Percentiles rank a stretch among this genome's conserved stretches.
phyloP scores from a whole-genome alignment of 1,139 yeast species.

The Candida sanyaensis region DNA sequence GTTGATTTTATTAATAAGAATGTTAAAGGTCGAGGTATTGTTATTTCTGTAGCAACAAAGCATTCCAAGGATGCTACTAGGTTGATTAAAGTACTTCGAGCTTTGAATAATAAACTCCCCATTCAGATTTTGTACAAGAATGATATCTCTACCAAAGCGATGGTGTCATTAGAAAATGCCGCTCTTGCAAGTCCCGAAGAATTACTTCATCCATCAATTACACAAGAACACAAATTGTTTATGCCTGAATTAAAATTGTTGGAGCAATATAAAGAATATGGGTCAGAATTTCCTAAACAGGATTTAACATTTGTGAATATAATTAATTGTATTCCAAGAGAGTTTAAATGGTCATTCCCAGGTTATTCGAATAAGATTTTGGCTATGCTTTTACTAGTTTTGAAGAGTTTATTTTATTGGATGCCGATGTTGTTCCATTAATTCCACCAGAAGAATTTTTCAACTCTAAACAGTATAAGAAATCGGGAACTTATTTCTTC shows the following conservation, averaged over 20 bases:
- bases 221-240: conserved; percentile 16
- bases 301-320: conserved; percentile 51
- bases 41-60: conserved; percentile 35
- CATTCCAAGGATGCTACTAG: conserved; percentile 37
- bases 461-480: conserved; percentile 28
- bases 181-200: conserved; percentile 34
- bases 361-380: conserved; percentile 50
- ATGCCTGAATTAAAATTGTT: conserved; percentile 27
- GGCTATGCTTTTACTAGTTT: conserved; percentile 50
- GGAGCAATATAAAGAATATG: conserved; percentile 19
- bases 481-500: conserved; percentile 38
- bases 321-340: conserved; percentile 26
- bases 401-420: conserved; percentile 51
- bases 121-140: conserved; percentile 40
- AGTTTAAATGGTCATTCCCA: conserved; percentile 32
- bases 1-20: conserved; percentile 16
- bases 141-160: conserved; percentile 30
- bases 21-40: conserved; percentile 41
- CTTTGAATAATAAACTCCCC: conserved; percentile 40
- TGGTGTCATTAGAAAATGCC: conserved; percentile 25
- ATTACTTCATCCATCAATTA: conserved; percentile 21
- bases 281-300: conserved; percentile 46
- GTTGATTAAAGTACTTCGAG: conserved; percentile 39
- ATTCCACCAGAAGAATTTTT: conserved; percentile 33
- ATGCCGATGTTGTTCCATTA: conserved; percentile 58